Evolutionary conservation across 164 flowering plant genomes (phyloP), one percentile per base, ranked within the genome.

Genomic region (Vitis rotundifolia): DNA sequence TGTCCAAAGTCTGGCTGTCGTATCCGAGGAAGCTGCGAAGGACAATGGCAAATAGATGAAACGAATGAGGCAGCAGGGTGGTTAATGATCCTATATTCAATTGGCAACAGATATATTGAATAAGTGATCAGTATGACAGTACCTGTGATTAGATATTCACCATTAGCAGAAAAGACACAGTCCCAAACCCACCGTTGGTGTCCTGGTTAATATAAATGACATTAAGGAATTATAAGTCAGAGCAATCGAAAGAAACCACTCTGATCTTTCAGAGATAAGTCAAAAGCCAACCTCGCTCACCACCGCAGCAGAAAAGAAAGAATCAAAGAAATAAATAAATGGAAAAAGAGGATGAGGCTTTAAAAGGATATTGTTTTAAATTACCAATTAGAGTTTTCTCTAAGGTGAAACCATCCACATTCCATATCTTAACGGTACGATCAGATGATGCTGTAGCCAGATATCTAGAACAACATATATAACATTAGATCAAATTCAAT

Each of bases 151-250:
- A 95, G 86, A 80, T 86, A 93, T 13, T 94, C 99, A 73, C 99
- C 99, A 68, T 95, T 97, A 0, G 91, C 99, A 31, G 97, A 93
- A 78, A 91, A 93, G 11, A 89, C 97, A 72, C 95, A 91, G 79
- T 95, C 99, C 99, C 99, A 91, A 9, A 95, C 99, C 99, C 99
- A 93, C 13, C 97, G 92, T 48, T 88, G 86, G 82, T 95, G 98
- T 58, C 97, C 99, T 93, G 82, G 47, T 56, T 29, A 70, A 61
- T n/a, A 60, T 48, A 60, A 37, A 37, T 37, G 69, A 54, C 8
- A 51, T 11, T 55, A 64, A 22, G 7, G 44, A n/a, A 64, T 44
- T 1, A 28, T 37, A 37, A 37, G 44, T 37, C 44, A 37, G 44
- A 6, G 44, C 44, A 37, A 37, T 37, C 0, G 44, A 37, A 37